Evolutionary conservation across 2,329 filamentous ascomycete genomes (phyloP).

Genomic region (Aureobasidium sp.): DNA sequence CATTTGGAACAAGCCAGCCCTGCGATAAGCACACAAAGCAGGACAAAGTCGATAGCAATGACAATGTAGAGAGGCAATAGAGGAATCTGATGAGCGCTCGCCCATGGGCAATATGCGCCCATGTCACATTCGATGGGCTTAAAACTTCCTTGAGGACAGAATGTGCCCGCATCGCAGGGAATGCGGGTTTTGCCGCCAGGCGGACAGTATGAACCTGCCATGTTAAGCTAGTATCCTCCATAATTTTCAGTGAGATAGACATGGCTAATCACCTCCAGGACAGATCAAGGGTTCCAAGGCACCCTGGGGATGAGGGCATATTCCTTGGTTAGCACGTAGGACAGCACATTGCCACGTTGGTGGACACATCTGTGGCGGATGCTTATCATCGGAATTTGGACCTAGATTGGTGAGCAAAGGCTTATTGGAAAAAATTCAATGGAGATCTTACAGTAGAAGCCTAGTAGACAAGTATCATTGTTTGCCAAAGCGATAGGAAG

Average conservation of each 20-base stretch:
- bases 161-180: slow-evolving; percentile 42
- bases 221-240: neutral
- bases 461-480: slow-evolving; percentile 26
- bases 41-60: slow-evolving; percentile 37
- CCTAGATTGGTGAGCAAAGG: neutral
- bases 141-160: slow-evolving; percentile 46
- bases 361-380: slow-evolving; percentile 29
- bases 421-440: neutral
- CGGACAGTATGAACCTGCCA: slow-evolving; percentile 39
- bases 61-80: slow-evolving; percentile 41
- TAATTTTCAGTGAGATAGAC: neutral
- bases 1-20: slow-evolving; percentile 32
- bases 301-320: slow-evolving; percentile 29
- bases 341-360: slow-evolving; percentile 24
- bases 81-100: slow-evolving; percentile 37
- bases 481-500: slow-evolving; percentile 25
- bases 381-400: slow-evolving; percentile 13
- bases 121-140: slow-evolving; percentile 42
- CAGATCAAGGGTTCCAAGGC: slow-evolving; percentile 48
- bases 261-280: slow-evolving; percentile 22
- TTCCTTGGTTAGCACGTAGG: slow-evolving; percentile 19
- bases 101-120: slow-evolving; percentile 43
- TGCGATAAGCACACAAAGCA: slow-evolving; percentile 34
- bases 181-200: slow-evolving; percentile 34
- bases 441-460: slow-evolving; percentile 23